phyloP scores from a whole-genome alignment of 2,329 filamentous ascomycete genomes.

The Colletotrichum viniferum region DNA sequence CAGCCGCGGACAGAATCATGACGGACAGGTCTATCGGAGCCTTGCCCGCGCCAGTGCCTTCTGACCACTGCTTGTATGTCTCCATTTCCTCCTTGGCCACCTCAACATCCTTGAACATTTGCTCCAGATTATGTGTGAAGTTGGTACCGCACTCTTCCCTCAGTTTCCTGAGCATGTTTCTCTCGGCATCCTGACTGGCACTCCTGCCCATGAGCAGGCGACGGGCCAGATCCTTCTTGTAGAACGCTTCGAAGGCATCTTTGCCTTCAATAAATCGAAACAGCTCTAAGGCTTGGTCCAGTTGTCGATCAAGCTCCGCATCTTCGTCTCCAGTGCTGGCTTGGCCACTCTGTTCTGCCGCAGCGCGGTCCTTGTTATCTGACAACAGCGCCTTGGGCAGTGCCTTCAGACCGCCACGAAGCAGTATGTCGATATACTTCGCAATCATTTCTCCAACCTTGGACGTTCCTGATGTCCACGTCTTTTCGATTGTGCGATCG shows the following conservation, averaged over 20 bases:
- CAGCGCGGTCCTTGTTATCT: constrained; percentile 60
- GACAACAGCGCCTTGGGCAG: constrained; percentile 73
- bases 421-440: constrained; percentile 89
- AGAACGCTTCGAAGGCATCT: constrained; percentile 97
- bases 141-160: constrained; percentile 91
- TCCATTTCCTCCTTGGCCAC: constrained; percentile 90
- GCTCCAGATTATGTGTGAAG: constrained; percentile 96
- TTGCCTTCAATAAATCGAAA: constrained; percentile 98
- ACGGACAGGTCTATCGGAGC: constrained; percentile 76
- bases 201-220: constrained; percentile 90
- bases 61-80: constrained; percentile 74
- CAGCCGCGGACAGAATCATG: constrained; percentile 86
- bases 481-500: constrained; percentile 73
- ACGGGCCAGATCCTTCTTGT: constrained; percentile 95
- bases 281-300: constrained; percentile 90
- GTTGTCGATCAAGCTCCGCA: constrained; percentile 85
- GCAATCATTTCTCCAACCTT: constrained; percentile 99
- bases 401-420: constrained; percentile 86
- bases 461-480: constrained; percentile 82
- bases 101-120: constrained; percentile 99
- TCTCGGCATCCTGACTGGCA: constrained; percentile 92
- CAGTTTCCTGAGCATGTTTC: constrained; percentile 91
- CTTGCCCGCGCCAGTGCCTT: constrained; percentile 33
- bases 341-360: constrained; percentile 65
- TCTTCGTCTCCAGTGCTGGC: constrained; percentile 83